A percentile compares a stretch with the other conserved stretches of the same genome.
Evolutionary conservation across 2,329 filamentous ascomycete species (phyloP).

Genomic region (Leptographium lundbergii): DNA sequence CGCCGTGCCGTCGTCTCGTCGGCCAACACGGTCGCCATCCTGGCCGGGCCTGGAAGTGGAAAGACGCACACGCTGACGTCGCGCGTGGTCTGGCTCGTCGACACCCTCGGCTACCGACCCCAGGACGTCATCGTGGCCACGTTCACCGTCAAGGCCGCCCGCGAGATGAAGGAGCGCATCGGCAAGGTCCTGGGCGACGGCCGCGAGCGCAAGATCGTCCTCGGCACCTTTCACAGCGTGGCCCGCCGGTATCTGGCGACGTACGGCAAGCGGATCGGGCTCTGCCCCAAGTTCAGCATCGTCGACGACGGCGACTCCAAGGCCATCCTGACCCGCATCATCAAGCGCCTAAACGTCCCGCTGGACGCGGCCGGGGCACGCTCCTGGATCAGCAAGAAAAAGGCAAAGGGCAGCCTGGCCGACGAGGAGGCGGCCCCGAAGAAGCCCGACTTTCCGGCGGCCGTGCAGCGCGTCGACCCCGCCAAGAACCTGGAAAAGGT

Average conservation of each 20-base stretch:
- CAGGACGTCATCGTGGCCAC: slow-evolving; percentile 90
- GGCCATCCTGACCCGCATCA: slow-evolving; percentile 68
- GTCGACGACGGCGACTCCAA: slow-evolving; percentile 73
- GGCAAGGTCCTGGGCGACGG: slow-evolving; percentile 67
- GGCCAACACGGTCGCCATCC: slow-evolving; percentile 47
- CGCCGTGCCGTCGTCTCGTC: slow-evolving; percentile 40
- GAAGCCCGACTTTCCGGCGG: slow-evolving; percentile 15
- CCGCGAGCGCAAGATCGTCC: slow-evolving; percentile 60
- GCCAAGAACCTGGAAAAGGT: slow-evolving; percentile 51
- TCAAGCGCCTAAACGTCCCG: slow-evolving; percentile 56
- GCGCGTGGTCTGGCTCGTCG: slow-evolving; percentile 78
- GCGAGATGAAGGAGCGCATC: slow-evolving; percentile 86
- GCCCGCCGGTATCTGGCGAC: slow-evolving; percentile 69
- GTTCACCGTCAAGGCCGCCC: slow-evolving; percentile 90
- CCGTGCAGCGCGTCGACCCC: neutral
- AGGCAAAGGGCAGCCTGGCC: slow-evolving; percentile 38
- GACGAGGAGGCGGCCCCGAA: slow-evolving; percentile 1
- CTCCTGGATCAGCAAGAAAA: slow-evolving; percentile 61
- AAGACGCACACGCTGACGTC: slow-evolving; percentile 95
- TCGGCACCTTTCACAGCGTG: slow-evolving; percentile 94
- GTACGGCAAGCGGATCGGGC: slow-evolving; percentile 74
- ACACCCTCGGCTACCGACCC: slow-evolving; percentile 57
- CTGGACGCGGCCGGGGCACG: slow-evolving; percentile 61
- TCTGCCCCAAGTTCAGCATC: slow-evolving; percentile 78
- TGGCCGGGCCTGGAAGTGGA: slow-evolving; percentile 59